phyloP scores from a whole-genome alignment of 2,329 filamentous ascomycete genomes.

The Chrysoporthe cubensis region DNA sequence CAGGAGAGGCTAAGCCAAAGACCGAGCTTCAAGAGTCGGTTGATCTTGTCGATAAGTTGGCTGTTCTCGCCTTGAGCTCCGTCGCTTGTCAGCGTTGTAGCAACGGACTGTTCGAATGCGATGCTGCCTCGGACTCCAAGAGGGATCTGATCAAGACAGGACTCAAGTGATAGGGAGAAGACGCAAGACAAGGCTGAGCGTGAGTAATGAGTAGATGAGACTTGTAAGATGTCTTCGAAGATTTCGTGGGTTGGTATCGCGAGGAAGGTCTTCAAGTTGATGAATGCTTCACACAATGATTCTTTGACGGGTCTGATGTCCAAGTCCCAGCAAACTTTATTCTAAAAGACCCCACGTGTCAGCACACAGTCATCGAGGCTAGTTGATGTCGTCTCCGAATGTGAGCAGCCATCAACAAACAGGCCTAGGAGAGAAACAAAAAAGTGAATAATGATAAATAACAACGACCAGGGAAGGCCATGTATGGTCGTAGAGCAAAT shows the following conservation, averaged over 20 bases:
- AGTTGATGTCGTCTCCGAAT: not conserved
- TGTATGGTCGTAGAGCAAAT: not conserved
- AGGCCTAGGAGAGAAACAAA: not conserved
- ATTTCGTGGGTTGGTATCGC: not conserved
- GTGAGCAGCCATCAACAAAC: not conserved
- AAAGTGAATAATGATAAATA: not conserved
- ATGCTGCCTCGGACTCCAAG: not conserved
- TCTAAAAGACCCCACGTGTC: not conserved
- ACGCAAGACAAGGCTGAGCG: not conserved
- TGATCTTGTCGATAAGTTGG: not conserved
- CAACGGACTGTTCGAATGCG: not conserved
- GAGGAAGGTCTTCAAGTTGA: not conserved
- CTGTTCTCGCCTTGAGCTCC: not conserved
- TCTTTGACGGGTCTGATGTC: not conserved
- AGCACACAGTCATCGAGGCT: slow-evolving; percentile 3
- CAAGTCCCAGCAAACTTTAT: not conserved
- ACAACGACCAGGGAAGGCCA: not conserved
- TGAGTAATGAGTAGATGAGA: not conserved
- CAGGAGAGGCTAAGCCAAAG: not conserved
- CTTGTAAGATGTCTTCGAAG: not conserved
- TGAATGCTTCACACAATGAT: not conserved
- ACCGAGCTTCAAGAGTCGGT: not conserved
- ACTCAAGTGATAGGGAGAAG: not conserved
- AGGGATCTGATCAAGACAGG: not conserved
- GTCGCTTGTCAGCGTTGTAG: not conserved